phyloP scores from a whole-genome alignment of 495 filamentous ascomycete species.

The Aspergillus affinis region DNA sequence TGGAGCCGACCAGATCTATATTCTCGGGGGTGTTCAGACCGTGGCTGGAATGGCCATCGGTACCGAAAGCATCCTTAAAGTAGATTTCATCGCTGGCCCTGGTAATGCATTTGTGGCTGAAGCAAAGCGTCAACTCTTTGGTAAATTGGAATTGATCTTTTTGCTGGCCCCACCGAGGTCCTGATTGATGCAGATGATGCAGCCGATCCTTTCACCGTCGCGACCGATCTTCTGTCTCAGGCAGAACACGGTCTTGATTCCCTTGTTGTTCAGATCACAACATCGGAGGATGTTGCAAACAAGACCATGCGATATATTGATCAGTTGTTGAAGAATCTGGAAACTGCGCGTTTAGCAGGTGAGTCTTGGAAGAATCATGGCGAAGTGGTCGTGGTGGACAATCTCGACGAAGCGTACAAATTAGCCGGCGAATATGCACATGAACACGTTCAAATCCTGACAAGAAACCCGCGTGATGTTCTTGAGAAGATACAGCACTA shows the following conservation, averaged over 20 bases:
- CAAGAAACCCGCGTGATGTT: conserved; percentile 45
- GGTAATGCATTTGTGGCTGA: conserved; percentile 58
- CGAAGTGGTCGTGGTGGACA: conserved; percentile 46
- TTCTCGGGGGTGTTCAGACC: conserved; percentile 55
- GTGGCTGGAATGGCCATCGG: conserved; percentile 80
- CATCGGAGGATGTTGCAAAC: conserved; percentile 38
- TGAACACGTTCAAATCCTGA: conserved; percentile 57
- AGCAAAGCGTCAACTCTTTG: conserved; percentile 54
- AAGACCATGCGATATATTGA: conserved; percentile 41
- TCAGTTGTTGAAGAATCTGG: conserved; percentile 38
- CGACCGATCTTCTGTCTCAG: conserved; percentile 52
- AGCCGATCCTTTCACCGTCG: conserved; percentile 51
- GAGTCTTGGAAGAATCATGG: conserved; percentile 48
- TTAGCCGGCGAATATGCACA: conserved; percentile 51
- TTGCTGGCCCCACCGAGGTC: conserved; percentile 55
- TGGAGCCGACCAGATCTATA: conserved; percentile 52
- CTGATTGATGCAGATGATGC: conserved; percentile 51
- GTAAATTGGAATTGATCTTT: conserved; percentile 55
- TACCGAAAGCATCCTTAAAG: conserved; percentile 60
- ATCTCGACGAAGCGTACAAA: conserved; percentile 47
- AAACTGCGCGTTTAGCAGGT: conserved; percentile 43
- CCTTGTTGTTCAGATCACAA: conserved; percentile 49
- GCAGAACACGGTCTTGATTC: conserved; percentile 56
- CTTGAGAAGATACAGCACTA: conserved; percentile 52
- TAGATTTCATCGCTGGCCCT: conserved; percentile 55